phyloP scores from a whole-genome alignment of 495 filamentous ascomycete species.

The Sphaerosporella brunnea region DNA sequence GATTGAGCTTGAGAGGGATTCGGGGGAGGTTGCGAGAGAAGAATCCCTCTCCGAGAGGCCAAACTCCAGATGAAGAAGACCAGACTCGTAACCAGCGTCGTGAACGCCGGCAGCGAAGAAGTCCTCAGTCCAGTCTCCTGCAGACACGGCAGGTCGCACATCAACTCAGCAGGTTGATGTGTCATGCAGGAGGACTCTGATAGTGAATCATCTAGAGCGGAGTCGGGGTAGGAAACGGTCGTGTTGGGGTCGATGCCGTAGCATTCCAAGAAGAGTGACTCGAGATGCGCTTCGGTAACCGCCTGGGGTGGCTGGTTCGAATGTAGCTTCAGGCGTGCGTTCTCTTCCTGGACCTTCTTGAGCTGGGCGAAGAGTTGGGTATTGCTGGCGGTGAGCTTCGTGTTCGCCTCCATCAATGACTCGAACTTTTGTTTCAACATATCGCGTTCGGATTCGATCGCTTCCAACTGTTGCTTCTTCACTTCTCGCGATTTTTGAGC shows the following conservation, averaged over 20 bases:
- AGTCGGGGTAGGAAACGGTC: conserved; percentile 26
- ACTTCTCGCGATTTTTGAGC: conserved; percentile 92
- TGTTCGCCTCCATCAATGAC: conserved; percentile 28
- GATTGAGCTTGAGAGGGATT: neutral
- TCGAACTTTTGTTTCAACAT: conserved; percentile 50
- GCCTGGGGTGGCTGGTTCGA: neutral
- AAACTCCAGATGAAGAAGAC: neutral
- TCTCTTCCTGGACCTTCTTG: neutral
- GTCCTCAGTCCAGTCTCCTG: conserved; percentile 14
- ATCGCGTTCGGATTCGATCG: conserved; percentile 58
- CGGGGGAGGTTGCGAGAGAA: neutral
- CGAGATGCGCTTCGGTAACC: neutral
- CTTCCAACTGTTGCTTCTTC: conserved; percentile 86
- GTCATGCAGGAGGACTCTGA: conserved; percentile 51
- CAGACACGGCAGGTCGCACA: conserved; percentile 99
- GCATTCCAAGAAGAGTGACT: neutral
- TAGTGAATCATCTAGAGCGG: neutral
- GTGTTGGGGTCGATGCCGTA: conserved; percentile 35
- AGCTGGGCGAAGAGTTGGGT: neutral
- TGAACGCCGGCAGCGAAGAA: neutral
- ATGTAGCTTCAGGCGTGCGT: neutral
- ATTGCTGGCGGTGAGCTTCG: neutral
- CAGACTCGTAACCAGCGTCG: neutral
- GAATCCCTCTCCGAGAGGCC: neutral
- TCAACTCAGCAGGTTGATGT: conserved; percentile 99